Evolutionary conservation across 257 asterid species (phyloP).

Genomic region (Solanum ossicruentum): DNA sequence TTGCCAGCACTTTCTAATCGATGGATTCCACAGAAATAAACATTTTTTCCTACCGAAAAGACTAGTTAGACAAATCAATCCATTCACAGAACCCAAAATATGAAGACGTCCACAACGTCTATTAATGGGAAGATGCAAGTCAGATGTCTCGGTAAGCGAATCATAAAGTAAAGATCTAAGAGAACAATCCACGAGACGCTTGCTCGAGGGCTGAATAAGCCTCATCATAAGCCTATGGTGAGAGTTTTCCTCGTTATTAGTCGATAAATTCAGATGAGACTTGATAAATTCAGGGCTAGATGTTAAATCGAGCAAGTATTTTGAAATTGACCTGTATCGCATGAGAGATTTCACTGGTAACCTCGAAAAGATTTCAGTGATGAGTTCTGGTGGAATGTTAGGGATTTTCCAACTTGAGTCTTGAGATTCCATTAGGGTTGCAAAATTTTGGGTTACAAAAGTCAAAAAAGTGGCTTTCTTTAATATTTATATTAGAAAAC

Average conservation of each 20-base stretch:
- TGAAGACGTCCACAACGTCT: background rate
- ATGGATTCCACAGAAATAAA: background rate
- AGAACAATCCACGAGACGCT: background rate
- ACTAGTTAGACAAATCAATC: background rate
- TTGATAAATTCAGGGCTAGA: conserved; percentile 14
- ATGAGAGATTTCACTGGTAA: too few species aligned
- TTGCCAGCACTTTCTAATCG: background rate
- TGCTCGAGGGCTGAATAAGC: background rate
- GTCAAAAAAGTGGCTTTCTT: background rate
- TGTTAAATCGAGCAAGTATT: background rate
- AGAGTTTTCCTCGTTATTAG: background rate
- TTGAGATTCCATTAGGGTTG: too few species aligned
- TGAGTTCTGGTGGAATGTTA: background rate
- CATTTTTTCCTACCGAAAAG: background rate
- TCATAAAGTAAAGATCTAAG: background rate
- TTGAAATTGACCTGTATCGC: too few species aligned
- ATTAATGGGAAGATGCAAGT: background rate
- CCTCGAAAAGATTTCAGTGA: background rate
- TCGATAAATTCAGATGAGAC: conserved; percentile 11
- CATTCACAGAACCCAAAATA: background rate
- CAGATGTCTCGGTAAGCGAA: background rate
- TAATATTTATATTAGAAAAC: too few species aligned
- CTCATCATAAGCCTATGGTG: background rate
- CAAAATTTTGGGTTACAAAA: background rate
- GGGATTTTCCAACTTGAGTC: background rate